A percentile compares a stretch with the other conserved stretches of the same genome.
Evolutionary conservation across 2,329 filamentous ascomycete species (phyloP).

Genomic region (Fusarium sp.): DNA sequence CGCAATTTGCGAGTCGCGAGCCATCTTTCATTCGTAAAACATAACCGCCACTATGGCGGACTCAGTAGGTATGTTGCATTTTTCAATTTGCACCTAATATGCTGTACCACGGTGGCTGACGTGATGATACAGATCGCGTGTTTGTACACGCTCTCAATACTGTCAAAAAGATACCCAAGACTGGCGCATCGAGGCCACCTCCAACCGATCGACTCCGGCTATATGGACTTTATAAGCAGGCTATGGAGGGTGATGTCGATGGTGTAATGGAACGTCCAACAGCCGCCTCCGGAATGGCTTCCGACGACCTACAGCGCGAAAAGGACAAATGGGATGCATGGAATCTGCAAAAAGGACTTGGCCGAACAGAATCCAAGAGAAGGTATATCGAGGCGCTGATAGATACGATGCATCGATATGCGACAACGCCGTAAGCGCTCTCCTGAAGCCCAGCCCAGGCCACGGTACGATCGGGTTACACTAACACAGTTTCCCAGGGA

Average conservation of each 20-base stretch:
- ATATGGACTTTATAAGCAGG: slow-evolving; percentile 98
- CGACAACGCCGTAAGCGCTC: slow-evolving; percentile 75
- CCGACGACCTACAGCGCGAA: slow-evolving; percentile 65
- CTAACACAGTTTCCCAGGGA: slow-evolving; percentile 60
- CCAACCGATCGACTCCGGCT: slow-evolving; percentile 85
- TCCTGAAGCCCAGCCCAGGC: neutral
- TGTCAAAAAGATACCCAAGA: slow-evolving; percentile 96
- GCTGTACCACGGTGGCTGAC: slow-evolving; percentile 22
- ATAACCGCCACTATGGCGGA: slow-evolving; percentile 39
- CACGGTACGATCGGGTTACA: neutral
- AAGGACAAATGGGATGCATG: slow-evolving; percentile 90
- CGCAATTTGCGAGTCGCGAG: slow-evolving; percentile 27
- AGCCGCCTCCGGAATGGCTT: slow-evolving; percentile 54
- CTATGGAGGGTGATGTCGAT: slow-evolving; percentile 97
- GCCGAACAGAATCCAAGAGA: slow-evolving; percentile 90
- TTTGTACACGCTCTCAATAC: slow-evolving; percentile 99
- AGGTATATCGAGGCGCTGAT: slow-evolving; percentile 94
- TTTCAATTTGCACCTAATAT: neutral
- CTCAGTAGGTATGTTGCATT: slow-evolving; percentile 41
- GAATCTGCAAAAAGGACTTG: slow-evolving; percentile 85
- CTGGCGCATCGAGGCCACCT: slow-evolving; percentile 87
- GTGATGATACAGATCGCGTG: slow-evolving; percentile 77
- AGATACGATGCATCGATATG: slow-evolving; percentile 96
- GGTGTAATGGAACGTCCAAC: slow-evolving; percentile 88
- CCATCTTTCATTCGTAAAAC: slow-evolving; percentile 7